Evolutionary conservation across 2,329 filamentous ascomycete species (phyloP).

Genomic region (Coniochaeta ligniaria): DNA sequence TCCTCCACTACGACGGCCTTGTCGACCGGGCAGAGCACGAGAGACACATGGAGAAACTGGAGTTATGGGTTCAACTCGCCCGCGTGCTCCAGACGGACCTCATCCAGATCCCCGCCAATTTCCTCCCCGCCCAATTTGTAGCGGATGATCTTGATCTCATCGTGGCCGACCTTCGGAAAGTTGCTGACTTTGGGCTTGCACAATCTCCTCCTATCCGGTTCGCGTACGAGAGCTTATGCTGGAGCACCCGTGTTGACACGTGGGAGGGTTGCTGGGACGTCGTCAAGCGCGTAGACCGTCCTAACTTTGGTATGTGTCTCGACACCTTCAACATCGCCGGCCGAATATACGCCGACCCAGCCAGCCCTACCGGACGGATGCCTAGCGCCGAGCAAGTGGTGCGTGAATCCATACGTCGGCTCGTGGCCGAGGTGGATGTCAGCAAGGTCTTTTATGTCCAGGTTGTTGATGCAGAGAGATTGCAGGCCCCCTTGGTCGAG

Average conservation of each 20-base stretch:
- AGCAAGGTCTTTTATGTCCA: constrained; percentile 69
- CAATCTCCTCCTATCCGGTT: constrained; percentile 55
- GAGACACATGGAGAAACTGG: constrained; percentile 52
- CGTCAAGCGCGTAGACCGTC: constrained; percentile 54
- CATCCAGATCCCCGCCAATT: constrained; percentile 68
- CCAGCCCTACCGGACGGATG: constrained; percentile 40
- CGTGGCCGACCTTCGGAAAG: constrained; percentile 52
- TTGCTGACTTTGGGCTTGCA: constrained; percentile 59
- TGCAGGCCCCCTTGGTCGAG: constrained; percentile 47
- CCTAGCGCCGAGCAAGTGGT: constrained; percentile 48
- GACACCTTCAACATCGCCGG: constrained; percentile 76
- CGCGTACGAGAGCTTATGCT: constrained; percentile 67
- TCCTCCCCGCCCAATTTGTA: constrained; percentile 43
- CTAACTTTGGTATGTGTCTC: constrained; percentile 70
- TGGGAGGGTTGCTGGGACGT: constrained; percentile 70
- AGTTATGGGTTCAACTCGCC: constrained; percentile 63
- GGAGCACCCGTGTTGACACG: constrained; percentile 61
- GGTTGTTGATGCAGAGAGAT: constrained; percentile 64
- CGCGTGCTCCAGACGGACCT: constrained; percentile 59
- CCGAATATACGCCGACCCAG: constrained; percentile 63
- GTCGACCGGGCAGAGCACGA: constrained; percentile 52
- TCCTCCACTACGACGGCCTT: constrained; percentile 71
- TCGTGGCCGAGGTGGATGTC: constrained; percentile 50
- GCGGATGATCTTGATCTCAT: constrained; percentile 45
- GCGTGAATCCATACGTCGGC: constrained; percentile 41